These are phyloP conservation scores for Curvularia lunata DNA, from an alignment of 2,329 filamentous ascomycete genomes.

Conservation along the genomic window DNA sequence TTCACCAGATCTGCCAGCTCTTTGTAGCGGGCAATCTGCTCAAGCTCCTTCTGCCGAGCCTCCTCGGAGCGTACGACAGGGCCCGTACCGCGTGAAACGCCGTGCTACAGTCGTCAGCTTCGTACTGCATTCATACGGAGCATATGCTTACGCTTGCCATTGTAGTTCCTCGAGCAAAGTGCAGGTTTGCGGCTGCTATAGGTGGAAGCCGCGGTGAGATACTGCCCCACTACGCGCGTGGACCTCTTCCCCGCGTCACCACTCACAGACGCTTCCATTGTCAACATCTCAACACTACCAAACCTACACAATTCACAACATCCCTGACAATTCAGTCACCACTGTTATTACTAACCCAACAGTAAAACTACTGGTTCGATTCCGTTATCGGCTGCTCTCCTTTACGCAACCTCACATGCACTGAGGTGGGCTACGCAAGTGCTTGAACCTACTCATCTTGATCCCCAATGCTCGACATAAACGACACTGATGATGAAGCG, in stretches of 20 bases:
- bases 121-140: background rate
- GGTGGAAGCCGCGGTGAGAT: conserved; percentile 31
- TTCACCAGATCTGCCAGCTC: conserved; percentile 72
- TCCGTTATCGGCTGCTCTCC: conserved; percentile 18
- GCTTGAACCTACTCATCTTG: conserved; percentile 10
- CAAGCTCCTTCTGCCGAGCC: conserved; percentile 72
- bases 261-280: conserved; percentile 22
- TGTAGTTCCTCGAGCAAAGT: conserved; percentile 9
- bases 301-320: conserved; percentile 15
- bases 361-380: conserved; percentile 32
- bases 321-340: conserved; percentile 29
- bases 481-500: conserved; percentile 27
- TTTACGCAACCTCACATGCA: conserved; percentile 34
- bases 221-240: conserved; percentile 39
- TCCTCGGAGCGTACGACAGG: conserved; percentile 69
- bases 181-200: conserved; percentile 21
- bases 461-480: conserved; percentile 28
- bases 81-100: conserved; percentile 68
- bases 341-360: conserved; percentile 45
- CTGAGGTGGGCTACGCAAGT: conserved; percentile 16
- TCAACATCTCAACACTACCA: conserved; percentile 16
- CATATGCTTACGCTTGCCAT: conserved; percentile 52
- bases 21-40: conserved; percentile 78
- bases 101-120: conserved; percentile 69
- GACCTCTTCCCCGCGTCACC: conserved; percentile 31